phyloP scores from a whole-genome alignment of 352 stramenopile genomes.

The Phytophthora pistaciae region DNA sequence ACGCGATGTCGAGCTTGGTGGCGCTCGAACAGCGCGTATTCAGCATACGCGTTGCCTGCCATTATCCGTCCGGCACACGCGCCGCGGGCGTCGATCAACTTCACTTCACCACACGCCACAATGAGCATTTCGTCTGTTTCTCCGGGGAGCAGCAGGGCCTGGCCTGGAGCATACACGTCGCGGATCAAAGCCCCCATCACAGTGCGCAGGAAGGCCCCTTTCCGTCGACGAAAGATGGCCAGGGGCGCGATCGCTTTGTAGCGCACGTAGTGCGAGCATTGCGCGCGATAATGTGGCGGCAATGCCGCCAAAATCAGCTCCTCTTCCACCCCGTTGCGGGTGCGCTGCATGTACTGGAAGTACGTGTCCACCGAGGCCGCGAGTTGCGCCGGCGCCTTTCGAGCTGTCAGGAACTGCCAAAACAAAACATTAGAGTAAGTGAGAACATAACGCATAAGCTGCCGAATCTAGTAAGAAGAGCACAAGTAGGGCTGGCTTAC shows the following conservation, averaged over 20 bases:
- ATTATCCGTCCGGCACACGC: slow-evolving; percentile 34
- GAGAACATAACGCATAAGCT: too few relatives aligned
- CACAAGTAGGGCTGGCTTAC: slow-evolving; percentile 18
- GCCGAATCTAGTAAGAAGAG: too few relatives aligned
- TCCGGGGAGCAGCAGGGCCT: slow-evolving; percentile 35
- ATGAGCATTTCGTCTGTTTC: slow-evolving; percentile 69
- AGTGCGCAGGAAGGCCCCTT: slow-evolving; percentile 62
- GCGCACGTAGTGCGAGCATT: slow-evolving; percentile 63
- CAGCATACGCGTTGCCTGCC: slow-evolving; percentile 48
- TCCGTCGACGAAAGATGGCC: slow-evolving; percentile 52
- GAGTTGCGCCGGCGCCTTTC: slow-evolving; percentile 46
- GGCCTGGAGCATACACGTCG: slow-evolving; percentile 59
- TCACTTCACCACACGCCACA: slow-evolving; percentile 52
- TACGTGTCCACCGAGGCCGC: slow-evolving; percentile 52
- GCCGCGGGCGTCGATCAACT: slow-evolving; percentile 35
- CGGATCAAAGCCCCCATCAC: slow-evolving; percentile 51
- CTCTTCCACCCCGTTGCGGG: slow-evolving; percentile 64
- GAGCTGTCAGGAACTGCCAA: slow-evolving; percentile 51
- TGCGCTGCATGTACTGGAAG: slow-evolving; percentile 82
- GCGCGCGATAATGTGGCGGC: slow-evolving; percentile 56
- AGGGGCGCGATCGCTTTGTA: slow-evolving; percentile 59
- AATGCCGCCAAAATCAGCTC: slow-evolving; percentile 54
- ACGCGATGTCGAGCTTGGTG: slow-evolving; percentile 40
- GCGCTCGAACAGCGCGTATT: slow-evolving; percentile 60
- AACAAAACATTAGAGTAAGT: background rate